A percentile compares a stretch with the other conserved stretches of the same genome.
Conservation (phyloP, 1,139 yeast genomes). For the Candida tropicalis region DNA sequence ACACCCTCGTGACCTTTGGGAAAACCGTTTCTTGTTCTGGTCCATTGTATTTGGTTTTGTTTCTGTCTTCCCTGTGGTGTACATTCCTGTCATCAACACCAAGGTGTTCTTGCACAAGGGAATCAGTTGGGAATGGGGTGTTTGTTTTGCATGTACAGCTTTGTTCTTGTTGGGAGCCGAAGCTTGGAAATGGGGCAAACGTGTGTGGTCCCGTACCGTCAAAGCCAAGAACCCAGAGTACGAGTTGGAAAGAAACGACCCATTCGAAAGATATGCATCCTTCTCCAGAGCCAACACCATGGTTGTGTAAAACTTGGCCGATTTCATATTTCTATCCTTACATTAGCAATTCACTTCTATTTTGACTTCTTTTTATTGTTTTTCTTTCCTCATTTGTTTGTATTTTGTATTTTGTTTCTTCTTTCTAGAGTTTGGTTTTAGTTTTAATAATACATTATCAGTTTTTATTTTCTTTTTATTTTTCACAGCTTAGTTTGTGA, state of each 20-base stretch:
- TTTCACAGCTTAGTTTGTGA: too few species aligned
- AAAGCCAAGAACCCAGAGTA: constrained; percentile 61
- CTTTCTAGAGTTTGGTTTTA: too few species aligned
- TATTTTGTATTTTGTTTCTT: too few species aligned
- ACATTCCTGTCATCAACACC: constrained; percentile 83
- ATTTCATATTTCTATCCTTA: too few species aligned
- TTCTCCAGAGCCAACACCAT: constrained; percentile 54
- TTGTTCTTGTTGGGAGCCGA: constrained; percentile 66
- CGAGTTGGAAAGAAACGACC: constrained; percentile 55
- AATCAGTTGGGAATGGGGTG: constrained; percentile 84
- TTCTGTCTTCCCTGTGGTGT: constrained; percentile 79
- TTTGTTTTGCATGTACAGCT: constrained; percentile 65
- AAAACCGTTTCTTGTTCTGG: constrained; percentile 81
- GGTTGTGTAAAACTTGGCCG: constrained; percentile 18
- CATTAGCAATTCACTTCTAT: background rate
- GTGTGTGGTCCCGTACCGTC: constrained; percentile 51
- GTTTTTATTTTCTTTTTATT: too few species aligned
- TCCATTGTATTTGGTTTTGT: constrained; percentile 72
- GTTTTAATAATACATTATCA: too few species aligned
- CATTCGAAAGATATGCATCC: constrained; percentile 59
- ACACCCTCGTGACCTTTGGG: constrained; percentile 79
- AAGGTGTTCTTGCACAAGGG: constrained; percentile 76
- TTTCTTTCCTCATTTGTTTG: too few species aligned
- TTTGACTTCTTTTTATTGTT: too few species aligned
- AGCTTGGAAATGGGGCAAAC: constrained; percentile 66